Base-by-base conservation (phyloP, 2,329 filamentous ascomycete genomes). In the Orbilia ellipsospora region DNA sequence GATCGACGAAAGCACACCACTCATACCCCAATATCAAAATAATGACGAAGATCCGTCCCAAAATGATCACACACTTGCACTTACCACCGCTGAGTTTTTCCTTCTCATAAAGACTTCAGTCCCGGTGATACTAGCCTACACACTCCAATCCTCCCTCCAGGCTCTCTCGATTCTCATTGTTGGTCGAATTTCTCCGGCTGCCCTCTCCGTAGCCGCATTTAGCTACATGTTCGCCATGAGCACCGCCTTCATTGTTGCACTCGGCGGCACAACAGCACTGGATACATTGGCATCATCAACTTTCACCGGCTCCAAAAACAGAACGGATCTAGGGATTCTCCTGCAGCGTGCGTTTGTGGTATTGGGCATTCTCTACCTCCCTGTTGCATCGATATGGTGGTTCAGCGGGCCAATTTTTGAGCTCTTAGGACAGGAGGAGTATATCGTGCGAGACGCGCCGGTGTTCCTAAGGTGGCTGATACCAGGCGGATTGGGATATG, bases 181-280 rank as follows among this genome's bases (percentile, higher is more conserved):
- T 2, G 93, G 93, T 8, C 89, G 92, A 1, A 84, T 93, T 0
- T 94, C 91, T 0, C 90, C 93, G 0, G 90, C 95, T 81, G 89
- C 92, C 1, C 84, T 96, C 5, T 92, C 93, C 0, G 92, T 90
- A 0, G 90, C 92, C 0, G 92, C 93, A 0, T 96, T 96, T 80
- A 92, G 91, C 1, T 94, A 95, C 84, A 96, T 96, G 93, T 96
- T 96, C 79, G 93, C 93, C 65, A 93, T 94, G 91, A 89, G 91
- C 20, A 93, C 92, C 0, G 93, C 90, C 0, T 96, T 93, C 92
- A 86, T 96, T 44, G 91, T 96, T 73, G 93, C 90, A 0, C 86
- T 96, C 2, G 93, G 93, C 28, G 93, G 93, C 6, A 94, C 92
- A 0, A 96, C 92, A 0, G 93, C 93, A 0, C 86, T 96, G 51